Evolutionary conservation across 2,329 filamentous ascomycete species (phyloP), one percentile per base, ranked within the genome.

Genomic region (Aspergillus puulaauensis): DNA sequence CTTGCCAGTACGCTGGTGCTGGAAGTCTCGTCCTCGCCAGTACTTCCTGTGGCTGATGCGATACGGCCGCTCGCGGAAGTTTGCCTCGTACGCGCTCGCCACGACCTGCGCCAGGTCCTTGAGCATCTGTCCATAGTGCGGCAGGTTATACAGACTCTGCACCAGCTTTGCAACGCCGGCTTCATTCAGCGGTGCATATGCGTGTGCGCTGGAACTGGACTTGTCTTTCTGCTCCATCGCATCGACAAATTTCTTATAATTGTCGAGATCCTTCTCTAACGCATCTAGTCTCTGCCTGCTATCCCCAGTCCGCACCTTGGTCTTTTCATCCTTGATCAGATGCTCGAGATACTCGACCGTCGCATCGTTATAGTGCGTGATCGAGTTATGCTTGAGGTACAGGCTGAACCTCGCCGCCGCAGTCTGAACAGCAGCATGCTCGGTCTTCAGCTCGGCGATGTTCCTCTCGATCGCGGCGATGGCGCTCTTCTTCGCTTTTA

Each of bases 51-150:
- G 54, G 17, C 46, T 56, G 15, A 56, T 56, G 19, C 54, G 54
- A 15, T 56, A 56, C 4, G 54, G 54, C 6, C 47, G 9, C 17
- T 56, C 54, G n/a, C 54, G 54, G 39, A 56, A 56, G 23, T 56
- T 56, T 4, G 54, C 54, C 21, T 56, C 54, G 21, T 56, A 56
- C 4, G 54, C 54, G 31, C 39, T 56, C 8, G 54, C 54, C 39
- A 56, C 54, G 11, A 56, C 54, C 40, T 46, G 54, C 1, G 54
- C 54, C 17, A 56, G 39, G 15, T 56, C 47, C 19, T 51, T 56
- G 54, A 56, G 54, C 54, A 56, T 56, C 54, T 56, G 54, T 1
- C 54, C 54, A 39, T 56, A 56, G 24, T 56, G 54, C 8, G 54
- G 40, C 5, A 56, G 54, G 15, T 56, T 56, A 19, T 56, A 56